Evolutionary conservation across 345 rosid genomes (phyloP).

Genomic region (Geranium brycei): DNA sequence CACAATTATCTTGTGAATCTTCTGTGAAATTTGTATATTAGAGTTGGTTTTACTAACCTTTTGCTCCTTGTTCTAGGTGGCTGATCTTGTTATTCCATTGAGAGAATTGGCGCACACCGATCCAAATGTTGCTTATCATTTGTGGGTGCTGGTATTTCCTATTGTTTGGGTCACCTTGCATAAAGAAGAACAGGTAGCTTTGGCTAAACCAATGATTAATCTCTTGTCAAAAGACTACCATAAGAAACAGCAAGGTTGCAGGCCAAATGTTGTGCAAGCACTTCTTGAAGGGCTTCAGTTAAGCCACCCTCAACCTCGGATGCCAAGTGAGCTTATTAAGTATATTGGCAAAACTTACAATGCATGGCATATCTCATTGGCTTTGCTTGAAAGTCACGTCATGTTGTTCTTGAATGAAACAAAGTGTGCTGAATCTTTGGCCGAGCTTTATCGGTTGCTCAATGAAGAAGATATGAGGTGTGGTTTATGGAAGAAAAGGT

Average conservation of each 20-base stretch:
- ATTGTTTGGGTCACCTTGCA: slow-evolving; percentile 91
- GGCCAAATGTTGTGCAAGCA: slow-evolving; percentile 99
- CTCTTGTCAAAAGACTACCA: slow-evolving; percentile 87
- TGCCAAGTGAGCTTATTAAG: slow-evolving; percentile 97
- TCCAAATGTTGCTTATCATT: slow-evolving; percentile 90
- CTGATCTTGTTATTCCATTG: slow-evolving; percentile 78
- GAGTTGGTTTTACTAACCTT: neutral
- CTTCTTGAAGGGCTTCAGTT: slow-evolving; percentile 92
- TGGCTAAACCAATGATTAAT: slow-evolving; percentile 83
- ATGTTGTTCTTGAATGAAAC: slow-evolving; percentile 81
- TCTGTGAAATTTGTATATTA: no score
- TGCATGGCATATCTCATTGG: slow-evolving; percentile 95
- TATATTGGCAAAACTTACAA: slow-evolving; percentile 93
- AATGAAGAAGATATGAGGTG: slow-evolving; percentile 99
- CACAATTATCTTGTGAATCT: no score
- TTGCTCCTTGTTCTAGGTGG: slow-evolving; percentile 33
- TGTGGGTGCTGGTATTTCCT: slow-evolving; percentile 98
- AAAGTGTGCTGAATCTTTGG: slow-evolving; percentile 87
- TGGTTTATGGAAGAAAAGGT: slow-evolving; percentile 96
- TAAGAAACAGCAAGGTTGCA: slow-evolving; percentile 85
- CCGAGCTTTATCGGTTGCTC: slow-evolving; percentile 87
- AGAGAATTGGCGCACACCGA: slow-evolving; percentile 96
- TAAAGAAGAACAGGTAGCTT: slow-evolving; percentile 74
- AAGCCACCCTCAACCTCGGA: slow-evolving; percentile 98
- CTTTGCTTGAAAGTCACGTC: slow-evolving; percentile 90